Conservation (phyloP, 257 asterid genomes). For the Salvia hispanica region DNA sequence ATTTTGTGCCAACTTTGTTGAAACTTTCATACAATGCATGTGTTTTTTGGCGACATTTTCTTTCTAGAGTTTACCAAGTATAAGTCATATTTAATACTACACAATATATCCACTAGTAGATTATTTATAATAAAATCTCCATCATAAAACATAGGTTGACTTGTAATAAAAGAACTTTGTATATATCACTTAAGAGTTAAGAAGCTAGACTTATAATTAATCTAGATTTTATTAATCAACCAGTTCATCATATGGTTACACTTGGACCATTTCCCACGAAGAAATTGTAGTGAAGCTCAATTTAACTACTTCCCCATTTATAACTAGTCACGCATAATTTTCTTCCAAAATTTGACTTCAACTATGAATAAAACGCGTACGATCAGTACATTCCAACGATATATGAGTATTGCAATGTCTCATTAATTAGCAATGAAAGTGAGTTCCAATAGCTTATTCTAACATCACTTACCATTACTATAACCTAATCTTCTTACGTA, state of each 20-base stretch:
- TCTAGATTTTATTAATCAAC: background rate
- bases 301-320: no score
- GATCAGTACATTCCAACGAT: no score
- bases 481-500: no score
- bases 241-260: background rate
- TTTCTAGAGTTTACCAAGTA: conserved; percentile 8
- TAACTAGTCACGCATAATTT: no score
- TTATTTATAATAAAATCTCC: background rate
- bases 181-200: background rate
- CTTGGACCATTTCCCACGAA: background rate
- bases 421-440: no score
- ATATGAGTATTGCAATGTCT: no score
- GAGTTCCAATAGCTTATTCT: no score
- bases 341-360: no score
- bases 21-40: conserved; percentile 4
- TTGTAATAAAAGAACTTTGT: background rate
- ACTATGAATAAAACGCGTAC: no score
- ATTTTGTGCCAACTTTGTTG: conserved; percentile 33
- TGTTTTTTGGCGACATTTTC: conserved; percentile 23
- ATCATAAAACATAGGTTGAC: background rate
- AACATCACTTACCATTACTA: no score
- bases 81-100: background rate
- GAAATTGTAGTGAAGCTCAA: no score
- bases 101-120: background rate
- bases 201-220: background rate